Base-by-base conservation (phyloP, 345 rosid species). In the Hirschfeldia incana region DNA sequence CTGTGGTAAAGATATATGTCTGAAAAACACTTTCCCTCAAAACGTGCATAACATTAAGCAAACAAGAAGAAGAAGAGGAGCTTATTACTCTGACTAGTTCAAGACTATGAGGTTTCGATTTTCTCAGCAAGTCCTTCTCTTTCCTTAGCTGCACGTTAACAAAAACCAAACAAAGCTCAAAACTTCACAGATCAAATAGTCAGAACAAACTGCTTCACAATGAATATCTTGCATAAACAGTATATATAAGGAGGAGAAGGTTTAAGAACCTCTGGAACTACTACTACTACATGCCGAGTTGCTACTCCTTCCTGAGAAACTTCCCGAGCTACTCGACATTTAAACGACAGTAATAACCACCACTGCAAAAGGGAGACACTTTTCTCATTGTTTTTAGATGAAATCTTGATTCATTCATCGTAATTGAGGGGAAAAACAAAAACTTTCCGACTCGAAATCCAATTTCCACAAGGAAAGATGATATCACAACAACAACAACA, bases 61-160 rank as follows among this genome's bases (percentile, higher is more conserved):
- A 57, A 59, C 72, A 73, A 53, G 59, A 15, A 53, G 58, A 73
- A 69, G 9, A 58, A 61, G 76, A 73, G 37, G 37, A 5, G 28
- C 29, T 64, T 86, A 29, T 21, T 21, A 92, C 97, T 93, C 86
- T 85, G 75, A 91, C 89, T 46, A 92, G 83, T 67, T 89, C 93
- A 26, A 88, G 84, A 86, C 91, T 86, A 65, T 83, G 86, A 3
- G 89, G 76, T 66, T 89, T 91, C 4, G 98, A 94, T 69, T 92
- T 89, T 79, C 78, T 86, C 76, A 91, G 74, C 89, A 80, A 61
- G 49, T 92, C 92, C 75, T 91, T 92, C 42, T 89, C 94, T 84
- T 85, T 92, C 82, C 90, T 78, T 10, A 92, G 85, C 98, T 94
- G 87, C 84, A 21, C 64, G 29, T 72, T 84, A n/a, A n/a, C 7